Evolutionary conservation across 257 asterid genomes (phyloP).

Genomic region (Fraxinus quadrangulata): DNA sequence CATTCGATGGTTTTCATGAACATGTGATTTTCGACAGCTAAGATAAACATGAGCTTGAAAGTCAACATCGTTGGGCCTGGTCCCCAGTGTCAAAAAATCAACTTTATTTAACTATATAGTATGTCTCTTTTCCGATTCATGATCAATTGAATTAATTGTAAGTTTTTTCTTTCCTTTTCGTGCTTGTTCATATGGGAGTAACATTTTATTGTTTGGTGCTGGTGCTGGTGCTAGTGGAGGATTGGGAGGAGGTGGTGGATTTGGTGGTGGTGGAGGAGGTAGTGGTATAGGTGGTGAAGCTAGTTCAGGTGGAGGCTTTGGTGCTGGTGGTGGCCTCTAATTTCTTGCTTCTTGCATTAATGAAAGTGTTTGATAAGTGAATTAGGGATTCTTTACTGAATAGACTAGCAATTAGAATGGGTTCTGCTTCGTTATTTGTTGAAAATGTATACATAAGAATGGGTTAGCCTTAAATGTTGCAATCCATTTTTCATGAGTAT

Average conservation of each 20-base stretch:
- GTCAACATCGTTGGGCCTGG: too few species aligned
- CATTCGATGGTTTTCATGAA: too few species aligned
- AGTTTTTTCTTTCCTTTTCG: too few species aligned
- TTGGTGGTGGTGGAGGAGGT: slow-evolving; percentile 14
- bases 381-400: background rate
- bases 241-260: slow-evolving; percentile 17
- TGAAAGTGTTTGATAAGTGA: background rate
- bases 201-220: background rate
- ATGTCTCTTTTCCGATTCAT: too few species aligned
- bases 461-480: background rate
- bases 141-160: too few species aligned
- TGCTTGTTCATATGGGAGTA: too few species aligned
- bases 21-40: too few species aligned
- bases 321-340: slow-evolving; percentile 28
- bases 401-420: background rate
- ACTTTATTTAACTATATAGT: too few species aligned
- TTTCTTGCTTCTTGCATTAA: background rate
- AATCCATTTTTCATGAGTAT: slow-evolving; percentile 18
- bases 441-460: background rate
- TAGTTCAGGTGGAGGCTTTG: slow-evolving; percentile 24
- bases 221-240: slow-evolving; percentile 29
- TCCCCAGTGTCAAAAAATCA: too few species aligned
- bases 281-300: slow-evolving; percentile 23
- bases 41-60: too few species aligned
- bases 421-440: background rate